Conservation (phyloP, 768 basidiomycete species). For the Xanthoconium purpureum region DNA sequence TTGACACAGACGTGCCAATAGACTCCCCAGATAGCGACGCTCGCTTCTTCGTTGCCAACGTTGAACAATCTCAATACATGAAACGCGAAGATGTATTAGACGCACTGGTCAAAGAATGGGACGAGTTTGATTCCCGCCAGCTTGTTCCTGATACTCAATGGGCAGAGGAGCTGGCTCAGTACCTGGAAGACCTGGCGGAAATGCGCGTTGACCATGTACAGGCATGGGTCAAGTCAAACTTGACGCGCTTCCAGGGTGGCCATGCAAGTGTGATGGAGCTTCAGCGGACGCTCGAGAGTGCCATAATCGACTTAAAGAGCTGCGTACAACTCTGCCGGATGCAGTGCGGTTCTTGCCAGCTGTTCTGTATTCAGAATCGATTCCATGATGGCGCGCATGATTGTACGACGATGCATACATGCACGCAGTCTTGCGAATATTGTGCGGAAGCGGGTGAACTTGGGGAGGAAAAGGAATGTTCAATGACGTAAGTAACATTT, state of each 20-base stretch:
- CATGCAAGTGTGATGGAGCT: conserved; percentile 46
- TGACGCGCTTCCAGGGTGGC: conserved; percentile 44
- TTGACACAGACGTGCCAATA: conserved; percentile 49
- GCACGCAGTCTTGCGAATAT: conserved; percentile 44
- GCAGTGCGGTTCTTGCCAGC: conserved; percentile 46
- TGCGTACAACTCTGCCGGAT: conserved; percentile 17
- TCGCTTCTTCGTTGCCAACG: conserved; percentile 33
- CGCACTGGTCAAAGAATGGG: conserved; percentile 31
- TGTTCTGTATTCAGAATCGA: conserved; percentile 46
- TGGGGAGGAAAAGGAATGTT: conserved; percentile 36
- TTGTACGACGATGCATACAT: conserved; percentile 49
- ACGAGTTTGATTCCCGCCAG: conserved; percentile 31
- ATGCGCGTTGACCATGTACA: conserved; percentile 46
- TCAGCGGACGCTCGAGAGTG: conserved; percentile 40
- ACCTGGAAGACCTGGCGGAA: conserved; percentile 42
- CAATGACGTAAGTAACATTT: conserved; percentile 40
- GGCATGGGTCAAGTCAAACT: conserved; percentile 50
- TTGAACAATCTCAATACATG: conserved; percentile 12
- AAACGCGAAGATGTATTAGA: conserved; percentile 10
- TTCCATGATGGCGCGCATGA: conserved; percentile 47
- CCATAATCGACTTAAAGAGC: conserved; percentile 45
- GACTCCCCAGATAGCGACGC: conserved; percentile 35
- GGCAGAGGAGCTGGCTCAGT: conserved; percentile 36
- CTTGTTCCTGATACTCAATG: conserved; percentile 40
- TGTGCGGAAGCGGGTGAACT: conserved; percentile 30